Conservation (phyloP, 129 eudicot genomes). For the Centrapalus pauciflorus region DNA sequence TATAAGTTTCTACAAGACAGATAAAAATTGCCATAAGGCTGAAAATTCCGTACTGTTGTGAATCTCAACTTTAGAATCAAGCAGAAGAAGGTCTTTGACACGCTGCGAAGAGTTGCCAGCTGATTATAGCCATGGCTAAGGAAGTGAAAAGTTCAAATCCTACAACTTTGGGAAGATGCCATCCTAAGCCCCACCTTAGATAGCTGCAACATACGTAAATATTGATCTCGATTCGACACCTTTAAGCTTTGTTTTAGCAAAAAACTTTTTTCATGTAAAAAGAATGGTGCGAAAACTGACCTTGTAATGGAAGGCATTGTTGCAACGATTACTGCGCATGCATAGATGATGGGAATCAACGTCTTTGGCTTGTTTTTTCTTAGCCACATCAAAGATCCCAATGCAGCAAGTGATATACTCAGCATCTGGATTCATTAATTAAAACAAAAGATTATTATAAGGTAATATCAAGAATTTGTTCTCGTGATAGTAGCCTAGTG, state of each 20-base stretch:
- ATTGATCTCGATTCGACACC: too few relatives aligned
- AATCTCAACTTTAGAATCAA: too few relatives aligned
- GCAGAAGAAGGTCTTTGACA: constrained; percentile 77
- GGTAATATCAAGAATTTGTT: background rate
- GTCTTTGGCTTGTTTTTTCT: constrained; percentile 96
- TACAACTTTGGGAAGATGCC: constrained; percentile 90
- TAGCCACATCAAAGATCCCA: constrained; percentile 97
- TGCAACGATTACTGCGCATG: constrained; percentile 81
- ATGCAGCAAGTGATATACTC: constrained; percentile 83
- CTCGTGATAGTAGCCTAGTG: too few relatives aligned
- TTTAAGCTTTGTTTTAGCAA: too few relatives aligned
- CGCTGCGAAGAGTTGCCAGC: constrained; percentile 95
- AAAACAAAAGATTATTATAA: background rate
- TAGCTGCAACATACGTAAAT: too few relatives aligned
- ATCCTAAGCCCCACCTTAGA: constrained; percentile 74
- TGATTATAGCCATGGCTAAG: constrained; percentile 76
- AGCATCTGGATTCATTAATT: constrained; percentile 49
- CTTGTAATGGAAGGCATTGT: constrained; percentile 98
- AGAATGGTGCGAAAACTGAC: constrained; percentile 27
- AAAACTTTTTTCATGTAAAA: background rate
- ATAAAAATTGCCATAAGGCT: background rate
- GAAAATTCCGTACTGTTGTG: background rate
- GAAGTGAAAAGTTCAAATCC: constrained; percentile 86
- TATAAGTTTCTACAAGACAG: constrained; percentile 21
- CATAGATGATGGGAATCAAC: constrained; percentile 80